A percentile compares a stretch with the other conserved stretches of the same genome.
These are phyloP conservation scores for Saccharomycopsis capsularis DNA, from an alignment of 805 yeast species.

Conservation along the genomic window DNA sequence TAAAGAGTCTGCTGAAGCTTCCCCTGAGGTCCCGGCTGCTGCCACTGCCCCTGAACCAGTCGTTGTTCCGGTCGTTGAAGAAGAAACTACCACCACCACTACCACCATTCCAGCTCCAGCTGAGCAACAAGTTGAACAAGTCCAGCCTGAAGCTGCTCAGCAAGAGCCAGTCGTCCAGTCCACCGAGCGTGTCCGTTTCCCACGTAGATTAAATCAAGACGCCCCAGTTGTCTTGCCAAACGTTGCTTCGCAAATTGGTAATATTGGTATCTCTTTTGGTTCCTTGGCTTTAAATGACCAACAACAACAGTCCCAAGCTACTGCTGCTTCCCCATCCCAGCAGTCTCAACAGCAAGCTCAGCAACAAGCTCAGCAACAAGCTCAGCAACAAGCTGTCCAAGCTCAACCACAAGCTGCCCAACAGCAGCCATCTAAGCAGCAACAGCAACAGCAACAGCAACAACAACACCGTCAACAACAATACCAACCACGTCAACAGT, in stretches of 20 bases:
- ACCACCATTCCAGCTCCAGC: slow-evolving; percentile 10
- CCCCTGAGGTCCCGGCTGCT: not conserved
- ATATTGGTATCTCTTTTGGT: slow-evolving; percentile 59
- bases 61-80: slow-evolving; percentile 3
- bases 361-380: slow-evolving; percentile 23
- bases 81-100: not conserved
- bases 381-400: slow-evolving; percentile 22
- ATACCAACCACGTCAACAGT: slow-evolving; percentile 25
- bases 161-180: slow-evolving; percentile 6
- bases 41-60: slow-evolving; percentile 1
- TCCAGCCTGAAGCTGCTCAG: slow-evolving; percentile 17
- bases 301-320: slow-evolving; percentile 22
- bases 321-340: slow-evolving; percentile 5
- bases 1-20: slow-evolving; percentile 2
- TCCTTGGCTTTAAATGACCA: slow-evolving; percentile 40
- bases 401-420: slow-evolving; percentile 22
- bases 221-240: slow-evolving; percentile 49
- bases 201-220: slow-evolving; percentile 35
- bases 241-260: slow-evolving; percentile 30
- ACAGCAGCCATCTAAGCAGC: slow-evolving; percentile 14
- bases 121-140: slow-evolving; percentile 21
- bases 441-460: slow-evolving; percentile 15
- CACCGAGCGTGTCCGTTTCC: slow-evolving; percentile 22
- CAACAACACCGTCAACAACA: slow-evolving; percentile 21
- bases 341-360: slow-evolving; percentile 20